Evolutionary conservation across 805 yeast species (phyloP), one percentile per base, ranked within the genome.

Genomic region (Pichia sporocuriosa): DNA sequence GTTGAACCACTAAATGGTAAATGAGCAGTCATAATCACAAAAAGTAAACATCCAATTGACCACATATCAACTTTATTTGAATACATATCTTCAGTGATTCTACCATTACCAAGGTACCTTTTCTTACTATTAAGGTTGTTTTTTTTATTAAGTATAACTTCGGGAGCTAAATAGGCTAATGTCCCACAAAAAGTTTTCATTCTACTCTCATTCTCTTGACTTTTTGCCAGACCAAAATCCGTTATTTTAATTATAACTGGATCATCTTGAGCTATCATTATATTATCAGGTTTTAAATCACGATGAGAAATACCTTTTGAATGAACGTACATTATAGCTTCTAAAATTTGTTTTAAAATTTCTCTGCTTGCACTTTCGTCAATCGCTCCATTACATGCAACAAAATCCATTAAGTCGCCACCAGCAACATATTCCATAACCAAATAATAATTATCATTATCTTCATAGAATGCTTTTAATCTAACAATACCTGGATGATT

Each of bases 141-240:
- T 19, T 35, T 43, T 45, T 75, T 75, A 2, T 80, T 80, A 5
- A 75, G 68, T 24, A 76, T 72, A 7, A 93, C 87, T 59, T 93
- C 99, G 0, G 99, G 99, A 0, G 99, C 98, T 37, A 93, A 83
- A 55, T 93, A 93, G 2, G 97, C 97, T 48, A 93, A 62, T 0
- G 99, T 93, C 1, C 99, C 99, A 65, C 99, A 93, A 54, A 93
- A 93, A 0, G 99, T 90, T 59, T 87, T 89, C 84, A 93, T 81
- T 48, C 84, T 79, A 2, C 95, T 78, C 9, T 88, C 83, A 40
- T 79, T 79, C 44, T 83, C 93, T 48, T 88, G 79, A 22, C 87
- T 79, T 62, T 93, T 93, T 0, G 98, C 98, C 34, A 93, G 68
- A 0, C 99, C 99, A 65, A 93, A 93, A 64, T 93, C 99, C 3